These are phyloP conservation scores for Mortierella sp. DNA, from an alignment of 371 early-diverging fungal species.

Conservation along the genomic window DNA sequence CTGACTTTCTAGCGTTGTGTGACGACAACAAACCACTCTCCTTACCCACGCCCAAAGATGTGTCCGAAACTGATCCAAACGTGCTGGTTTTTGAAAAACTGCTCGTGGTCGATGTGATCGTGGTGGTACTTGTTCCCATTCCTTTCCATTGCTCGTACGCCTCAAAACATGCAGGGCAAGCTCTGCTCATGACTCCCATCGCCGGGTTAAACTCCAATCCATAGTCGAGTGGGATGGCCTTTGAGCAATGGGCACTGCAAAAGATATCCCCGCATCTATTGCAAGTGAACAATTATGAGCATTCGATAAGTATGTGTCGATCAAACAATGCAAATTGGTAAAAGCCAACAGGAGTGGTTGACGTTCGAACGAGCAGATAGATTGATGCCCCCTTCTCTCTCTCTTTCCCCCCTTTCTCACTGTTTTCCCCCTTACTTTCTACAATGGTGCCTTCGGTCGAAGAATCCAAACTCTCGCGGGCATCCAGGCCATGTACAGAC, in stretches of 20 bases:
- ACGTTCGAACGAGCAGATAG: too few species aligned
- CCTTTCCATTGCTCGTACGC: slow-evolving; percentile 49
- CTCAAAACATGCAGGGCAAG: slow-evolving; percentile 46
- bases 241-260: slow-evolving; percentile 53
- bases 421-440: too few species aligned
- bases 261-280: slow-evolving; percentile 55
- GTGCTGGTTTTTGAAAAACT: too few species aligned
- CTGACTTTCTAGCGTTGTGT: slow-evolving; percentile 11
- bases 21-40: slow-evolving; percentile 3
- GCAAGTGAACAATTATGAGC: too few species aligned
- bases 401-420: too few species aligned
- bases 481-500: slow-evolving; percentile 53
- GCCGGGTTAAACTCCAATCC: slow-evolving; percentile 49
- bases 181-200: slow-evolving; percentile 38
- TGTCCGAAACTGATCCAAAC: slow-evolving; percentile 29
- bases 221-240: slow-evolving; percentile 39
- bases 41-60: slow-evolving; percentile 13
- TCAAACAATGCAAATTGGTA: too few species aligned
- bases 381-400: too few species aligned
- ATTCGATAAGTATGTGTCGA: too few species aligned
- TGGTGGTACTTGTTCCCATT: slow-evolving; percentile 15
- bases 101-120: slow-evolving; percentile 4
- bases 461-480: slow-evolving; percentile 38
- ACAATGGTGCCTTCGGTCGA: slow-evolving; percentile 48
- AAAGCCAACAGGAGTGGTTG: too few species aligned